Percentiles rank a stretch among this genome's conserved stretches.
phyloP scores from a whole-genome alignment of 2,329 filamentous ascomycete species.

The Ramularia collo-cygni region DNA sequence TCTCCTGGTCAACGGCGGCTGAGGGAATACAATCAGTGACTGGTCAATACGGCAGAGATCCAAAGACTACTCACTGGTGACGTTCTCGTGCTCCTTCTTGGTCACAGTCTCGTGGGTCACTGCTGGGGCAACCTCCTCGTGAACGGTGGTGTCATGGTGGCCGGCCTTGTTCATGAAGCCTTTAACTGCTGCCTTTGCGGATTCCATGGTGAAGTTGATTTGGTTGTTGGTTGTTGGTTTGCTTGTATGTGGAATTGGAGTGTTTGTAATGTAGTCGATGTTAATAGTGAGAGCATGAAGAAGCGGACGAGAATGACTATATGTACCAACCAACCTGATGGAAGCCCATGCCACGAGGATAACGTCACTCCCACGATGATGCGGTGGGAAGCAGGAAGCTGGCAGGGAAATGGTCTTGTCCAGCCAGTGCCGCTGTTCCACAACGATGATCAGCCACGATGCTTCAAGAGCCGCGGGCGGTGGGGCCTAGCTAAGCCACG shows the following conservation, averaged over 20 bases:
- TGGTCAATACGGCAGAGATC: too few relatives aligned
- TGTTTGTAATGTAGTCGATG: background rate
- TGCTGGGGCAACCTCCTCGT: slow-evolving; percentile 53
- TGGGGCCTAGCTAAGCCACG: too few relatives aligned
- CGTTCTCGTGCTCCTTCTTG: slow-evolving; percentile 53
- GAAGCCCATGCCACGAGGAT: background rate
- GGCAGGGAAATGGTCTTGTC: too few relatives aligned
- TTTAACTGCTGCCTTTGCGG: slow-evolving; percentile 55
- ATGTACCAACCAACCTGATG: background rate
- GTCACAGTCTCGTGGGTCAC: slow-evolving; percentile 40
- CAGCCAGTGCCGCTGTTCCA: too few relatives aligned
- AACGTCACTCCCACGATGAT: background rate
- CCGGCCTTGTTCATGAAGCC: slow-evolving; percentile 45
- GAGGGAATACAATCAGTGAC: too few relatives aligned
- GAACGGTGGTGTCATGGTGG: slow-evolving; percentile 63
- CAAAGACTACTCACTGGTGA: slow-evolving; percentile 38
- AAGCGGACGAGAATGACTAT: background rate
- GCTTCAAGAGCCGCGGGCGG: too few relatives aligned
- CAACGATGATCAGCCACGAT: too few relatives aligned
- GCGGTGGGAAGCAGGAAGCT: background rate
- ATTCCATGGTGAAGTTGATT: slow-evolving; percentile 48
- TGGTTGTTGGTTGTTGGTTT: slow-evolving; percentile 9
- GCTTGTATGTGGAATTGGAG: slow-evolving; percentile 1
- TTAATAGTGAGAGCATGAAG: background rate
- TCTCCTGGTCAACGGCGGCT: slow-evolving; percentile 35